A percentile compares a stretch with the other conserved stretches of the same genome.
Evolutionary conservation across 306 rosid species (phyloP).

Genomic region (Cucurbita moschata): DNA sequence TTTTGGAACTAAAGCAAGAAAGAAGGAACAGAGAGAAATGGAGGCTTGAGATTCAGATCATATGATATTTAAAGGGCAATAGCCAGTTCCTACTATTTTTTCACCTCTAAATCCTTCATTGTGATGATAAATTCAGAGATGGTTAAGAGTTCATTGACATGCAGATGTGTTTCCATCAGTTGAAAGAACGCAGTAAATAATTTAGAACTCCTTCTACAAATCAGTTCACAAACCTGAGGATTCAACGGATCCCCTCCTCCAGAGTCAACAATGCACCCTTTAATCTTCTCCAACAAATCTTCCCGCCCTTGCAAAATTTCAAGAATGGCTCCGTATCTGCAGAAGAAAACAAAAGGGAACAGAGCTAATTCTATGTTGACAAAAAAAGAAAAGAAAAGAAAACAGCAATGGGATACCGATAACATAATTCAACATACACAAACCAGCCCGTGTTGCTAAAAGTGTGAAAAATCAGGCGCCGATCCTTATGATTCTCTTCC

Average conservation of each 20-base stretch:
- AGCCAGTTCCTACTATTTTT: neutral
- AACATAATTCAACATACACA: constrained; percentile 34
- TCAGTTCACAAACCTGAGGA: constrained; percentile 47
- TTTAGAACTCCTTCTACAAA: neutral
- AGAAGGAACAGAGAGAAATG: neutral
- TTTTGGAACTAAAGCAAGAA: neutral
- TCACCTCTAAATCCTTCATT: neutral
- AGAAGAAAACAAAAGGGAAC: constrained; percentile 5
- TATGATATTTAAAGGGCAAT: neutral
- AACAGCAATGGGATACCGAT: neutral
- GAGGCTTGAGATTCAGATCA: neutral
- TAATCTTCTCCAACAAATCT: constrained; percentile 50
- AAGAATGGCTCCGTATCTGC: constrained; percentile 67
- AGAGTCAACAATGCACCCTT: constrained; percentile 77
- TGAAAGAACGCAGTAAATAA: neutral
- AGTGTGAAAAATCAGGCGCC: constrained; percentile 60
- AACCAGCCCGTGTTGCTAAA: constrained; percentile 97
- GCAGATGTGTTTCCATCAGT: neutral
- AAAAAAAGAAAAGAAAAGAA: no score
- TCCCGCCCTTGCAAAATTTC: constrained; percentile 27
- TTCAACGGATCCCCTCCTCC: constrained; percentile 73
- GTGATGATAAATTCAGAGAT: neutral
- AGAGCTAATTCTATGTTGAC: neutral
- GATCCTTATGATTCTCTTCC: constrained; percentile 45
- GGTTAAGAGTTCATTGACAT: neutral